These are phyloP conservation scores for Ceratobasidium sp. DNA, from an alignment of 1,284 basidiomycete genomes.

Conservation along the genomic window DNA sequence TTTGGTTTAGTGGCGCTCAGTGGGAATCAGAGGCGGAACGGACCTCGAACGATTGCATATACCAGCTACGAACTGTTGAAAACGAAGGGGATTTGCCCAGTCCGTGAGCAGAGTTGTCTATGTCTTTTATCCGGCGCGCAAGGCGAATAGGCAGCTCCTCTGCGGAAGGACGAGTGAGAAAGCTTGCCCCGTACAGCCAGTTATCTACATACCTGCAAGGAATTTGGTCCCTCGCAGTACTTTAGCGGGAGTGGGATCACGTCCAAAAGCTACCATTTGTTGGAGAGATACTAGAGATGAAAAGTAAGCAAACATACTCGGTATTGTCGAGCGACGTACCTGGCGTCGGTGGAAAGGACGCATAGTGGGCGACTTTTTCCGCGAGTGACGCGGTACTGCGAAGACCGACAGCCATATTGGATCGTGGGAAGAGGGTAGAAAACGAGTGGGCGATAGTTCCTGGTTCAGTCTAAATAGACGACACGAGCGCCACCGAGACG, in stretches of 20 bases:
- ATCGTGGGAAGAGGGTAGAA: neutral
- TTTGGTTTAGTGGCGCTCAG: neutral
- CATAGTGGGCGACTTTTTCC: slow-evolving; percentile 34
- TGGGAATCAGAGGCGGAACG: neutral
- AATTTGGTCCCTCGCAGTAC: slow-evolving; percentile 35
- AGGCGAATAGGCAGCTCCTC: slow-evolving; percentile 28
- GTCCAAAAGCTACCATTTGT: slow-evolving; percentile 33
- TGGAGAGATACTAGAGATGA: slow-evolving; percentile 19
- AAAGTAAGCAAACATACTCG: neutral
- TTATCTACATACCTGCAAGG: slow-evolving; percentile 11
- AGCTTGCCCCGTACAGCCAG: neutral
- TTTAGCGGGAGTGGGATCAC: slow-evolving; percentile 19
- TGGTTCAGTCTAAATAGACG: neutral
- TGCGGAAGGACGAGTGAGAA: neutral
- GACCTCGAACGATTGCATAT: slow-evolving; percentile 31
- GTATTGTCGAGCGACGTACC: neutral
- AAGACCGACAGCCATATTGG: slow-evolving; percentile 11
- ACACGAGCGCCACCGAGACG: neutral
- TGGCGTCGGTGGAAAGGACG: slow-evolving; percentile 33
- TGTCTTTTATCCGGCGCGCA: slow-evolving; percentile 31
- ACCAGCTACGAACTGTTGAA: slow-evolving; percentile 29
- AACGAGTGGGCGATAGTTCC: neutral
- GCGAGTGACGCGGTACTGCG: slow-evolving; percentile 27
- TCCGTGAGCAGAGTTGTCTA: slow-evolving; percentile 29
- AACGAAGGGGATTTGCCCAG: slow-evolving; percentile 29